These are phyloP conservation scores for Fusarium haematococcum DNA, from an alignment of 2,329 filamentous ascomycete genomes.

Conservation along the genomic window DNA sequence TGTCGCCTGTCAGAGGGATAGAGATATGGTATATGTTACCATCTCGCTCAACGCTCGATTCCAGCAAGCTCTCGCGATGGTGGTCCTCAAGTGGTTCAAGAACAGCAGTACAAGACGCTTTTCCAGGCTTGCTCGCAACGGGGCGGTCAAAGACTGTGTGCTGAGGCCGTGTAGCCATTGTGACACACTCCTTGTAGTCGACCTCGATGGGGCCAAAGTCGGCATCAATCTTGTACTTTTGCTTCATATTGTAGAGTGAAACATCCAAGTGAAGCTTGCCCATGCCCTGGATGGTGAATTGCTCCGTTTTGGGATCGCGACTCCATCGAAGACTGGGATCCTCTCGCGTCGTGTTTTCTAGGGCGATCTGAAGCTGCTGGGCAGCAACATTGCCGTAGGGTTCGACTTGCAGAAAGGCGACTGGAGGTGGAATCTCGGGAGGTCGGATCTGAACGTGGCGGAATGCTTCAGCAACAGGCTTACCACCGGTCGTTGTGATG, in stretches of 20 bases:
- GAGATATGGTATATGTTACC: constrained; percentile 76
- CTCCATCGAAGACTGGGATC: constrained; percentile 91
- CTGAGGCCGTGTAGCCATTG: constrained; percentile 65
- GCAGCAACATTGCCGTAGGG: constrained; percentile 81
- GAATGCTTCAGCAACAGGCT: constrained; percentile 74
- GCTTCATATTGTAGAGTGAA: constrained; percentile 85
- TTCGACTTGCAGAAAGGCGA: constrained; percentile 96
- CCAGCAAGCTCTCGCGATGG: constrained; percentile 52
- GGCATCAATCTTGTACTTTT: constrained; percentile 89
- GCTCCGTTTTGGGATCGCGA: constrained; percentile 88
- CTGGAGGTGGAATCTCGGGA: constrained; percentile 89
- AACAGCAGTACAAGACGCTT: constrained; percentile 77
- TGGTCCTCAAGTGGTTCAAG: constrained; percentile 70
- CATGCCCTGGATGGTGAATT: constrained; percentile 95
- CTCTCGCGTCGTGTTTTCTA: constrained; percentile 85
- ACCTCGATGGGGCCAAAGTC: constrained; percentile 93
- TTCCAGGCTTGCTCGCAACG: constrained; percentile 82
- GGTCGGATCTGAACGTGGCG: constrained; percentile 85
- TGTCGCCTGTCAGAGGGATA: constrained; percentile 62
- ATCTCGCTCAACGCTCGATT: constrained; percentile 66
- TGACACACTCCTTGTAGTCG: constrained; percentile 89
- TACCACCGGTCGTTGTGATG: constrained; percentile 74
- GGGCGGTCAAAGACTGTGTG: constrained; percentile 79
- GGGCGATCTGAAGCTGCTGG: constrained; percentile 80
- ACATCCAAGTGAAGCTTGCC: constrained; percentile 96